Evolutionary conservation across 2,329 filamentous ascomycete genomes (phyloP), one percentile per base, ranked within the genome.

Genomic region (Cadophora sp.): DNA sequence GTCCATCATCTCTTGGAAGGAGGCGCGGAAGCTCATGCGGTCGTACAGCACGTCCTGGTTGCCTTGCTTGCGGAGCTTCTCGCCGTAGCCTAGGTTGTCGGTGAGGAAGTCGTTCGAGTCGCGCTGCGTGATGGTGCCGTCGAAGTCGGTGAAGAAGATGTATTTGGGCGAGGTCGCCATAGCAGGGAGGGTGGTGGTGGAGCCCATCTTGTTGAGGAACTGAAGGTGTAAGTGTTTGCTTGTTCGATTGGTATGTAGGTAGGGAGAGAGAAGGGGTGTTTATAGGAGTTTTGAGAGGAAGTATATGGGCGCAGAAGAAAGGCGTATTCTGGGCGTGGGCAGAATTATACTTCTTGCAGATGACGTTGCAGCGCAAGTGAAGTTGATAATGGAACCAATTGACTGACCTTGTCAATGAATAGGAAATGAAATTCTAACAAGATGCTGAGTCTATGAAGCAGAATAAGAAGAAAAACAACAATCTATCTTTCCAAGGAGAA

Each of bases 101-200:
- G 94, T 97, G 89, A 95, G 83, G 80, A 81, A 87, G 80, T 88
- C 87, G 78, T 90, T 91, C 78, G 84, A 87, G 80, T 90, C 88
- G 76, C 86, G 83, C 65, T 85, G 86, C 60, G 95, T 97, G 79
- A 97, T 95, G 64, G 94, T 98, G 77, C 96, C 96, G 81, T 99
- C 96, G 79, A 98, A 98, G 83, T 99, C 96, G 74, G 94, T 97
- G 85, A 98, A 98, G 87, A 99, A 97, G 84, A 99, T 94, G 84
- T 93, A 92, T 82, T 93, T 92, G 62, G 94, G 94, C 79, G 91
- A 89, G 67, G 84, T 89, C 76, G 83, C 83, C 79, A 90, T 81
- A 55, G 88, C 88, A 66, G 87, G 87, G 29, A 87, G 85, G 67
- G 75, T 78, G 53, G 76, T 69, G 34, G 65, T 46, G 67, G 77